Evolutionary conservation across 768 basidiomycete genomes (phyloP).

Genomic region (Epithele typhae): DNA sequence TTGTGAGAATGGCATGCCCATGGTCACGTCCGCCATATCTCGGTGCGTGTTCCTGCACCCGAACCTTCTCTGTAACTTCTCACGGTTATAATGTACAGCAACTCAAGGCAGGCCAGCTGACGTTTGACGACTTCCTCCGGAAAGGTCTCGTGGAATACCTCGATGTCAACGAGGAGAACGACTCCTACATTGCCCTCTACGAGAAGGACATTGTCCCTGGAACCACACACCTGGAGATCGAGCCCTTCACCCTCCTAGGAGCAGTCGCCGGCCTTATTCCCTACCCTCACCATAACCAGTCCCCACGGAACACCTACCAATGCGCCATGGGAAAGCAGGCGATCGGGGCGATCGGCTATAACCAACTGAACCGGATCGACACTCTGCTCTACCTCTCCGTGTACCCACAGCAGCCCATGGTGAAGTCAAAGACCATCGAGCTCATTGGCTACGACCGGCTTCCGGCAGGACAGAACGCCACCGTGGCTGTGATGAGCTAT

Average conservation of each 20-base stretch:
- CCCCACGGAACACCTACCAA: conserved; percentile 98
- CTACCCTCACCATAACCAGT: conserved; percentile 99
- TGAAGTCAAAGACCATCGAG: conserved; percentile 98
- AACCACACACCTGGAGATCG: conserved; percentile 97
- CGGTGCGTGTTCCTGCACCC: conserved; percentile 38
- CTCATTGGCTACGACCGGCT: conserved; percentile 93
- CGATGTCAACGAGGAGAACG: conserved; percentile 99
- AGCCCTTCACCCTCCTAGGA: conserved; percentile 96
- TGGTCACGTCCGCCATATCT: conserved; percentile 76
- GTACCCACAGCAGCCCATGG: conserved; percentile 99
- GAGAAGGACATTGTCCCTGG: conserved; percentile 76
- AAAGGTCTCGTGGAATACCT: conserved; percentile 96
- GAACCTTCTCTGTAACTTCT: neutral
- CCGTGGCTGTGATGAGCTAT: conserved; percentile 98
- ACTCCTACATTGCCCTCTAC: conserved; percentile 92
- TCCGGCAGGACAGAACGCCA: conserved; percentile 98
- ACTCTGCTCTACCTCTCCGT: conserved; percentile 96
- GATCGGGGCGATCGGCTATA: conserved; percentile 97
- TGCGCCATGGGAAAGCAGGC: conserved; percentile 99
- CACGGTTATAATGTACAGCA: conserved; percentile 39
- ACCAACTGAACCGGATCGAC: conserved; percentile 96
- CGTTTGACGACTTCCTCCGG: conserved; percentile 92
- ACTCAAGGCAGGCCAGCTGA: conserved; percentile 71
- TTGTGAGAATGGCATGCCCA: conserved; percentile 81
- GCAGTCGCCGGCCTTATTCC: conserved; percentile 98